Evolutionary conservation across 2,329 filamentous ascomycete species (phyloP).

Genomic region (Colletotrichum destructivum): DNA sequence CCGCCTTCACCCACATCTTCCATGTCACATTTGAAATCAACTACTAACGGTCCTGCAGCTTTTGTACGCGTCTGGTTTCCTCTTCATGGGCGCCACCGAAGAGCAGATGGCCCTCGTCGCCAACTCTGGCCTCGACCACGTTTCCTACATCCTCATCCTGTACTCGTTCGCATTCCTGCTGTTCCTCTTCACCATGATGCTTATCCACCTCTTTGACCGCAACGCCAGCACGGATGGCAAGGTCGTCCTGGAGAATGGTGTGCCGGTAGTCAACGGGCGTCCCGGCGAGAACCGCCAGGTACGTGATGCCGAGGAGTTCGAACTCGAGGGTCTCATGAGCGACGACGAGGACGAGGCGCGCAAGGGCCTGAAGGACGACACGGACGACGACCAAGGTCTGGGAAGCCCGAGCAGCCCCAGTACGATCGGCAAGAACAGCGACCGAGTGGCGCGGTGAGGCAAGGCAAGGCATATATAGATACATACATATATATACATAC

Average conservation of each 20-base stretch:
- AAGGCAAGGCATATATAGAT: not conserved
- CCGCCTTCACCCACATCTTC: conserved; percentile 44
- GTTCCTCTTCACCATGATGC: conserved; percentile 92
- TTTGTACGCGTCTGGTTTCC: conserved; percentile 90
- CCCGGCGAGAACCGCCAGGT: conserved; percentile 69
- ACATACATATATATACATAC: too few species aligned
- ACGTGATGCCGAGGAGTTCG: conserved; percentile 87
- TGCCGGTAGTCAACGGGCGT: conserved; percentile 51
- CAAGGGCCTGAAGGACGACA: conserved; percentile 76
- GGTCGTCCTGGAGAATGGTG: conserved; percentile 57
- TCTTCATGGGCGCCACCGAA: conserved; percentile 98
- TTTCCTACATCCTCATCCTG: conserved; percentile 92
- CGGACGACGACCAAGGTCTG: conserved; percentile 68
- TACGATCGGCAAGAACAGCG: conserved; percentile 63
- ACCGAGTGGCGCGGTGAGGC: conserved; percentile 48
- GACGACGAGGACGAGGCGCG: conserved; percentile 79
- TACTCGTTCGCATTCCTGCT: conserved; percentile 92
- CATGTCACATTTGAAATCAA: not conserved
- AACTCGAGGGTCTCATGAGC: conserved; percentile 86
- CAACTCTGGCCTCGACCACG: conserved; percentile 83
- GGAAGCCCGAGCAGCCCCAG: conserved; percentile 54
- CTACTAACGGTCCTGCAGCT: conserved; percentile 69
- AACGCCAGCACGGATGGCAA: conserved; percentile 56
- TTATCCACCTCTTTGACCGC: conserved; percentile 86
- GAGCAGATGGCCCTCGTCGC: conserved; percentile 91